Percentiles rank a stretch among this genome's conserved stretches.
Conservation (phyloP, 108 stramenopile species). For the Cyclotella sp. region DNA sequence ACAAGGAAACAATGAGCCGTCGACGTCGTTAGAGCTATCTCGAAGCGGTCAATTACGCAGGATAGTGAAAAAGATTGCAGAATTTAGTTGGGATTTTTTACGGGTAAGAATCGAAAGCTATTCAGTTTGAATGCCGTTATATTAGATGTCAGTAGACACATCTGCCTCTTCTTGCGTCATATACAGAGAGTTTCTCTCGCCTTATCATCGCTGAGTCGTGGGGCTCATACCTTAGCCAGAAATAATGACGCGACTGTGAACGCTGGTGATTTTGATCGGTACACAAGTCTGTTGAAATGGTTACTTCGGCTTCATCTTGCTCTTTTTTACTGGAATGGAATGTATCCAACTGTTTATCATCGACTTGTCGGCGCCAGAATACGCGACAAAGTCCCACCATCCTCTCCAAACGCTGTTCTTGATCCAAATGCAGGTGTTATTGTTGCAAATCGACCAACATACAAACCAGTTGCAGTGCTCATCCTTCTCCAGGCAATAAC, state of each 20-base stretch:
- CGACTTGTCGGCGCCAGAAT: conserved; percentile 41
- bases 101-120: not conserved
- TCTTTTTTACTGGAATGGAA: conserved; percentile 48
- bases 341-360: conserved; percentile 47
- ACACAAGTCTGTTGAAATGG: conserved; percentile 44
- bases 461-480: conserved; percentile 44
- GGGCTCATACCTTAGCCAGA: conserved; percentile 39
- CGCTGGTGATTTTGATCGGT: conserved; percentile 31
- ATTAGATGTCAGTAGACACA: not conserved
- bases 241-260: not conserved
- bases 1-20: not conserved
- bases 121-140: not conserved
- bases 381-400: conserved; percentile 26
- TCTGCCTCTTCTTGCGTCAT: not conserved
- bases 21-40: not conserved
- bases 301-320: conserved; percentile 45
- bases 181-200: conserved; percentile 31
- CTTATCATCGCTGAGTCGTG: conserved; percentile 36
- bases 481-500: conserved; percentile 42
- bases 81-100: conserved; percentile 17
- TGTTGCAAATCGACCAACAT: conserved; percentile 53
- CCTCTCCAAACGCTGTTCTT: not conserved
- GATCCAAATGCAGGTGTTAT: conserved; percentile 15
- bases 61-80: not conserved
- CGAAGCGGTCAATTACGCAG: not conserved